phyloP scores from a whole-genome alignment of 2,329 filamentous ascomycete genomes.

The Sordariomycetes sp. region DNA sequence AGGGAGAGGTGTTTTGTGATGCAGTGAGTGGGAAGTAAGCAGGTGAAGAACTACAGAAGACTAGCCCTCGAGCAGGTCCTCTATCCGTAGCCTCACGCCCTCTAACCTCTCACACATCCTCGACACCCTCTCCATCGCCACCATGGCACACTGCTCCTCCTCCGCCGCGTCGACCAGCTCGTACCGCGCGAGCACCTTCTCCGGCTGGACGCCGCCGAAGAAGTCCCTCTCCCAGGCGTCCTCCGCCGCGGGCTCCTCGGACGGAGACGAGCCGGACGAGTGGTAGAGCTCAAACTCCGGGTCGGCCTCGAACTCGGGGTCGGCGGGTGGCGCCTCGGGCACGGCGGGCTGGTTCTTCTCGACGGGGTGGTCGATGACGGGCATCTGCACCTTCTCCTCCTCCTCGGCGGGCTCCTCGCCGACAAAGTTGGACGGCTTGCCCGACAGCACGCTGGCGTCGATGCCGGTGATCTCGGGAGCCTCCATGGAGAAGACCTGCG shows the following conservation, averaged over 20 bases:
- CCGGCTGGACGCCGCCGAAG: slow-evolving; percentile 44
- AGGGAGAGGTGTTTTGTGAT: neutral
- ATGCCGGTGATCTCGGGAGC: slow-evolving; percentile 56
- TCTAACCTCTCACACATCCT: slow-evolving; percentile 26
- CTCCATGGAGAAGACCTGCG: slow-evolving; percentile 63
- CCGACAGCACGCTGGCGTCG: slow-evolving; percentile 53
- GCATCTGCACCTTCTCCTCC: slow-evolving; percentile 46
- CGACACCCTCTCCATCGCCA: slow-evolving; percentile 38
- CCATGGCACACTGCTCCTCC: slow-evolving; percentile 30
- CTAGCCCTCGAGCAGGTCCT: neutral
- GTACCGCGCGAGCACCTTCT: slow-evolving; percentile 53
- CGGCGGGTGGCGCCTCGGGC: slow-evolving; percentile 18
- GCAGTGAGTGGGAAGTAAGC: neutral
- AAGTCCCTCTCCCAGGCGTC: slow-evolving; percentile 29
- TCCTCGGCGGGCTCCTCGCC: slow-evolving; percentile 29
- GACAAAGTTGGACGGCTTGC: slow-evolving; percentile 53
- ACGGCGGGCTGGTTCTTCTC: slow-evolving; percentile 21
- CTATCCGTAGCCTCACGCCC: slow-evolving; percentile 7
- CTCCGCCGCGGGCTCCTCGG: slow-evolving; percentile 26
- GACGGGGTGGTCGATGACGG: slow-evolving; percentile 33
- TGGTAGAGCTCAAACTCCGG: slow-evolving; percentile 52
- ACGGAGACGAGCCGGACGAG: slow-evolving; percentile 17
- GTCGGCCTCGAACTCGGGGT: slow-evolving; percentile 52
- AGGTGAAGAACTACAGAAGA: neutral
- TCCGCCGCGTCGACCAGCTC: slow-evolving; percentile 52